Evolutionary conservation across 139 green algal genomes (phyloP), one percentile per base, ranked within the genome.

Genomic region (Prasinococcaceae sp.): DNA sequence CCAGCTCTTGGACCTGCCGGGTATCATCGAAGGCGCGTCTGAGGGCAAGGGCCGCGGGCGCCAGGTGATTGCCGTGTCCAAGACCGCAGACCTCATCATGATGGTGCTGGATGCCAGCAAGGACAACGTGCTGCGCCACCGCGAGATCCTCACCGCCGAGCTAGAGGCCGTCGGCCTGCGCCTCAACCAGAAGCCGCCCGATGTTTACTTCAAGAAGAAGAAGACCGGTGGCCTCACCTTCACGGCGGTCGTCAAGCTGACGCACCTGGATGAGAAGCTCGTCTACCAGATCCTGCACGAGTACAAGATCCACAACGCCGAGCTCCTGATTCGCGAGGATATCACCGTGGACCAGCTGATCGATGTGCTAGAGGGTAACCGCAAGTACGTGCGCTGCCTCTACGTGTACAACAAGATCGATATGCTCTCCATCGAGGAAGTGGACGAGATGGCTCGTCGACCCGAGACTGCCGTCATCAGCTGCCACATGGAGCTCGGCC

Each of bases 391-490:
- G 6, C 84, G 85, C 55, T 98, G 88, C 75, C 60, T 97, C 28
- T 99, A 98, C 66, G 92, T 99, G 53, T 99, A 97, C 79, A 99
- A 99, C 77, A 99, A 99, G 62, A 65, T 83, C 23, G 82, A 93
- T 66, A 84, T 89, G 62, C 71, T 77, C 57, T 81, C 61, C 41
- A 85, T 97, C 33, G 88, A 97, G 71, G 88, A 96, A 70, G 88
- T 96, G 43, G 86, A 94, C 53, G 68, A 84, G 60, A 85, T 97
- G 14, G 81, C 82, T 10, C 61, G 75, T 25, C 69, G 65, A 25
- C 58, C 74, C 10, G 72, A 90, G 65, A 82, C 72, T 37, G 84
- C 97, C 2, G 84, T 88, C 60, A 86, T 95, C 53, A 88, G 73
- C 30, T 93, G 81, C 64, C 77, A 61, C 50, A 60, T 79, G 22